phyloP scores from a whole-genome alignment of 768 basidiomycete species.

The Mycena latifolia region DNA sequence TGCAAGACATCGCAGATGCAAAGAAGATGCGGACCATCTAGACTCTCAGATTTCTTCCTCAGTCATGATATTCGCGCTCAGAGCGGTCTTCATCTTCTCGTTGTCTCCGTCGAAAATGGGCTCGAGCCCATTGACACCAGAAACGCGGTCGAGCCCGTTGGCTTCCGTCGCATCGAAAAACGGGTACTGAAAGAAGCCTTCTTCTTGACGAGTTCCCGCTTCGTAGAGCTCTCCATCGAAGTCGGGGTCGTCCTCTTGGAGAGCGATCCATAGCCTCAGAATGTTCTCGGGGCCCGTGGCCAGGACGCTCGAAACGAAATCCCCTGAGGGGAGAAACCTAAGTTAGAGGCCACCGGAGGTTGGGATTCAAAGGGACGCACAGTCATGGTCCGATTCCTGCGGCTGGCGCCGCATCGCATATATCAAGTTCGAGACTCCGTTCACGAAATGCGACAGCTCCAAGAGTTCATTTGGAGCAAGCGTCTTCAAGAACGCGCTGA shows the following conservation, averaged over 20 bases:
- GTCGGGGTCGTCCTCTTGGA: background rate
- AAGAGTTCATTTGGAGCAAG: background rate
- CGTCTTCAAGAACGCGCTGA: background rate
- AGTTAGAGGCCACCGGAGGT: background rate
- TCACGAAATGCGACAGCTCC: background rate
- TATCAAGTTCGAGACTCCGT: background rate
- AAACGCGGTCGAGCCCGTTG: background rate
- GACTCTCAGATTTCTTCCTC: too few species aligned
- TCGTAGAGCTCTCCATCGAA: background rate
- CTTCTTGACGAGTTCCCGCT: background rate
- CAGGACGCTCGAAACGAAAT: constrained; percentile 9
- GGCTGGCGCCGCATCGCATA: background rate
- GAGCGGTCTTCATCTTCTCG: background rate
- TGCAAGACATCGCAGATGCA: too few species aligned
- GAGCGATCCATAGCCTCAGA: constrained; percentile 5
- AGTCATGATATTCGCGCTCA: background rate
- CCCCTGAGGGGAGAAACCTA: background rate
- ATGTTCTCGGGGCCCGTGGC: constrained; percentile 17
- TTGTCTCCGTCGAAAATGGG: constrained; percentile 6
- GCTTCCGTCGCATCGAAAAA: background rate
- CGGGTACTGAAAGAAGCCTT: constrained; percentile 4
- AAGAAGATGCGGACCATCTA: too few species aligned
- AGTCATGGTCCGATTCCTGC: background rate
- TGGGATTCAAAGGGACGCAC: background rate
- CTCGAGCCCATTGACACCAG: background rate